These are phyloP conservation scores for Eimeria necatrix DNA, from an alignment of 169 alveolate genomes.

Conservation along the genomic window DNA sequence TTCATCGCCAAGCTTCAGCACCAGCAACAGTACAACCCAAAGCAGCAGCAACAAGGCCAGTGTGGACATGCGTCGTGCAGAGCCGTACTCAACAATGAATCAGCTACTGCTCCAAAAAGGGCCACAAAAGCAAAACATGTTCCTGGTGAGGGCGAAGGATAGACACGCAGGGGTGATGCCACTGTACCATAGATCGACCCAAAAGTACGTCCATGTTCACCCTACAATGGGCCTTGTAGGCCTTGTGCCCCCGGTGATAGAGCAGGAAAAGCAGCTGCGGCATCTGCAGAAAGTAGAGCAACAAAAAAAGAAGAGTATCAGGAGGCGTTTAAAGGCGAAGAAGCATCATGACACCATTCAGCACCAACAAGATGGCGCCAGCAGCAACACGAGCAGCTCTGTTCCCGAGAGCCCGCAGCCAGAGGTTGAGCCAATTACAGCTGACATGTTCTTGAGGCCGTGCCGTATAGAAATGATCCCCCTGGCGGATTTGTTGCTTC, in stretches of 20 bases:
- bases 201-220: constrained; percentile 64
- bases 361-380: neutral
- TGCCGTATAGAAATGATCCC: constrained; percentile 21
- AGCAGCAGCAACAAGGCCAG: constrained; percentile 40
- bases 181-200: neutral
- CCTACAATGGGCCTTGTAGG: constrained; percentile 77
- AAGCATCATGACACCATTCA: neutral
- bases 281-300: constrained; percentile 3
- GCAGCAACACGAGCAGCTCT: constrained; percentile 8
- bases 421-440: neutral
- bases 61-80: constrained; percentile 31
- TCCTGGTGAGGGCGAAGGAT: constrained; percentile 63
- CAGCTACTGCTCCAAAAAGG: constrained; percentile 59
- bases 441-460: constrained; percentile 35
- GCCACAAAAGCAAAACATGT: constrained; percentile 17
- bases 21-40: constrained; percentile 19
- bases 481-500: constrained; percentile 51
- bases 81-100: constrained; percentile 26
- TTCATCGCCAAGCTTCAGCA: constrained; percentile 5
- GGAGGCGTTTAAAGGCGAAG: constrained; percentile 48
- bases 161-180: constrained; percentile 64
- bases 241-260: constrained; percentile 32
- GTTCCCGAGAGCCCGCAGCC: neutral
- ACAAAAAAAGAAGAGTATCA: neutral
- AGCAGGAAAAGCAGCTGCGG: neutral